Evolutionary conservation across 768 basidiomycete species (phyloP), one percentile per base, ranked within the genome.

Genomic region (Leccinellum albellum): DNA sequence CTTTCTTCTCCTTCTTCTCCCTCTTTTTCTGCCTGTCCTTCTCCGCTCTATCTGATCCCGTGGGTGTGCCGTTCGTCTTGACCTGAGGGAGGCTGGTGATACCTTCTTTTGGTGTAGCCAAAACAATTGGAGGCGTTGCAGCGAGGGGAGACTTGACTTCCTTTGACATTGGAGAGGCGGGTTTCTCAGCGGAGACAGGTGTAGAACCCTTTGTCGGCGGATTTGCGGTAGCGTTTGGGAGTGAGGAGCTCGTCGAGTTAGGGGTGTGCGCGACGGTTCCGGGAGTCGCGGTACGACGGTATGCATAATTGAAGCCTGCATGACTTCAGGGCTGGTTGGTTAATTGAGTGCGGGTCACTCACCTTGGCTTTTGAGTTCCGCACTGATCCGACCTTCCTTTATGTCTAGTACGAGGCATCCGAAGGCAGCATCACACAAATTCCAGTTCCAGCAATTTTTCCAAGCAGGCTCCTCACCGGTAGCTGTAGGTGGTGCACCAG

Each of bases 381-480:
- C 88, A 56, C 91, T 94, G 47, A 99, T 84, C 50, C 95, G 79
- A 7, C 96, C 94, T 57, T 98, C 95, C 64, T 89, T 89, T 64
- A 98, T 76, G 63, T 97, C 94, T 46, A 99, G 76, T 1, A 97
- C 77, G 32, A 99, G 80, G 12, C 85, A 86, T 2, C 97, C 96
- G 59, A 88, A 97, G 2, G 94, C 91, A 6, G 96, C 96, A 64
- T 99, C 97, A 61, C 94, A 94, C 44, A 98, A 75, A 66, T 98
- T 96, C 96, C 96, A 97, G 70, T 97, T 94, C 96, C 96, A 98
- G 70, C 92, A 94, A 70, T 97, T 98, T 74, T 98, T 99, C 97
- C 97, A 99, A 0, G 91, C 87, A 3, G 88, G 86, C 64, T 98
- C 94, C 70, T 99, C 96, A 3, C 82, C 81, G 3, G 81, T 78